phyloP scores from a whole-genome alignment of 495 filamentous ascomycete genomes.

The Penicillium soppii region DNA sequence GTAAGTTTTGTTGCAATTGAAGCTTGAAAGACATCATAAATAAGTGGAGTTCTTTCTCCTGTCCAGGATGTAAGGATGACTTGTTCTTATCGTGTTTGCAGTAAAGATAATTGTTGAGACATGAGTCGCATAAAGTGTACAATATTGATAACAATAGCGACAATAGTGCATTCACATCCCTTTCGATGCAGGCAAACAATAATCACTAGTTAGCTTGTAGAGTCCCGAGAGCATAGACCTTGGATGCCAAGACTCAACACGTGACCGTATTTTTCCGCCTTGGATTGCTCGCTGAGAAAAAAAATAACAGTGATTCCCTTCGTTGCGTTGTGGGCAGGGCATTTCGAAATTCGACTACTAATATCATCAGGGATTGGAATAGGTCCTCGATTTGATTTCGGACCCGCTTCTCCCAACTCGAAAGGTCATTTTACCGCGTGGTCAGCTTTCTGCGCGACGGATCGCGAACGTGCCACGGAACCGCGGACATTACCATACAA shows the following conservation, averaged over 20 bases:
- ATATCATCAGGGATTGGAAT: not conserved
- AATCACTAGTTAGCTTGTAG: not conserved
- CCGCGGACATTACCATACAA: constrained; percentile 6
- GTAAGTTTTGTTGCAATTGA: too few relatives aligned
- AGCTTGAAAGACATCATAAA: too few relatives aligned
- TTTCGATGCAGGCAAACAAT: not conserved
- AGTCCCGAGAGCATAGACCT: not conserved
- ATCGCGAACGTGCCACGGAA: constrained; percentile 28
- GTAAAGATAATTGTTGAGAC: too few relatives aligned
- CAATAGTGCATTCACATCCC: not conserved
- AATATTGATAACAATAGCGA: too few relatives aligned
- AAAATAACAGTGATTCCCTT: constrained; percentile 1
- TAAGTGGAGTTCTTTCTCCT: too few relatives aligned
- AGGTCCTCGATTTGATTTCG: not conserved
- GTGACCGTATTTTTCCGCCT: constrained; percentile 8
- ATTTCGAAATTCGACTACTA: constrained; percentile 1
- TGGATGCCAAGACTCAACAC: constrained; percentile 1
- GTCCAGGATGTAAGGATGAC: too few relatives aligned
- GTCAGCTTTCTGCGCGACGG: constrained; percentile 19
- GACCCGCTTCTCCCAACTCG: not conserved
- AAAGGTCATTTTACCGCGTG: not conserved
- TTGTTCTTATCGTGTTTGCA: too few relatives aligned
- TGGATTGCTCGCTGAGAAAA: constrained; percentile 6
- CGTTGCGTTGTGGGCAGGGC: not conserved
- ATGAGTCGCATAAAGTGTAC: too few relatives aligned